Evolutionary conservation across 441 rosid species (phyloP).

Genomic region (Erodium moschatum): DNA sequence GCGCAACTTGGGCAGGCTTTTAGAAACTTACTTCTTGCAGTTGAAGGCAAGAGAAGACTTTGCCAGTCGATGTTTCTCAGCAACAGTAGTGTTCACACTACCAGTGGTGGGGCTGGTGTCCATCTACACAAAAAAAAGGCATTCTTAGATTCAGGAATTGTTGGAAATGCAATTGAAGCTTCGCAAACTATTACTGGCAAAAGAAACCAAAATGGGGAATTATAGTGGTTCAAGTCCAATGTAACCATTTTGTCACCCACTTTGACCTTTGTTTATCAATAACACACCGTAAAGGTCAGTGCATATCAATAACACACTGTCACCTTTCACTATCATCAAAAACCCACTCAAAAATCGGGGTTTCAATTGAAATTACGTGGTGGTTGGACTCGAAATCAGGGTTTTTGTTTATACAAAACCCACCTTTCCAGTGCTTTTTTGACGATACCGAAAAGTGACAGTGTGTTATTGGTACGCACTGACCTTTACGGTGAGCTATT

Average conservation of each 20-base stretch:
- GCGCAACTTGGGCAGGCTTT: background rate
- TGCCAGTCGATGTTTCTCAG: conserved; percentile 79
- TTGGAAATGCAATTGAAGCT: conserved; percentile 5
- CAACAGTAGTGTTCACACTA: conserved; percentile 67
- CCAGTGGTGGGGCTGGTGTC: conserved; percentile 97
- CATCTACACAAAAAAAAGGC: conserved; percentile 49
- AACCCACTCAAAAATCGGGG: too few relatives aligned
- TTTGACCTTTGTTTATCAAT: too few relatives aligned
- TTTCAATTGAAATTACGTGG: too few relatives aligned
- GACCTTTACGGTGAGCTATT: too few relatives aligned
- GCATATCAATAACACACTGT: too few relatives aligned
- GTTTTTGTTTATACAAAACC: too few relatives aligned
- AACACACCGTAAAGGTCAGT: too few relatives aligned
- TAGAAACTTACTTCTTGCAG: conserved; percentile 72
- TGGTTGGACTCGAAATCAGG: too few relatives aligned
- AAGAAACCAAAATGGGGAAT: background rate
- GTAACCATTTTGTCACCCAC: background rate
- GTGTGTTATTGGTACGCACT: too few relatives aligned
- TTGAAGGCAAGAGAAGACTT: conserved; percentile 86
- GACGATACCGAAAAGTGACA: too few relatives aligned
- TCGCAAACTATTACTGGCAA: background rate
- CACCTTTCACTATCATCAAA: too few relatives aligned
- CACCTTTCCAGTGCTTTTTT: too few relatives aligned
- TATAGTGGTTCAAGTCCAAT: conserved; percentile 2
- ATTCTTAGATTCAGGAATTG: conserved; percentile 10